A percentile compares a stretch with the other conserved stretches of the same genome.
Conservation (phyloP, 768 basidiomycete species). For the Pseudohyphozyma bogoriensis region DNA sequence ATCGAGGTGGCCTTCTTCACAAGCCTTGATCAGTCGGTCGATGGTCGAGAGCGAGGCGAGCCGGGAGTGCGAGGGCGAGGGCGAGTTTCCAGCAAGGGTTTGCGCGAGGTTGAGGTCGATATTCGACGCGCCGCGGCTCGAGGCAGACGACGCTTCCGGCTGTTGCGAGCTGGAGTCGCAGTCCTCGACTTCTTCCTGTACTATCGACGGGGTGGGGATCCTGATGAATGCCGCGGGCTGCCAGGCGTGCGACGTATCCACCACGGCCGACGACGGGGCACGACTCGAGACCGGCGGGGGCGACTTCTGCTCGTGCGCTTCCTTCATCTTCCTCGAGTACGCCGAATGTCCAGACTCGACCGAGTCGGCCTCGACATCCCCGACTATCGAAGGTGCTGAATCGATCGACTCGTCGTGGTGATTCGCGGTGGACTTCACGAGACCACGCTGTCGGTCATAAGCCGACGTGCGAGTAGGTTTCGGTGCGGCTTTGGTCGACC, state of each 20-base stretch:
- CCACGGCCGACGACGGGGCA: not conserved
- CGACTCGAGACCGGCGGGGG: not conserved
- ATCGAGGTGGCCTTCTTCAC: not conserved
- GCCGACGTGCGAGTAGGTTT: not conserved
- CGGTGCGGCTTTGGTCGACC: not conserved
- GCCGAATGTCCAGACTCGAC: not conserved
- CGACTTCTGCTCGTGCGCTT: not conserved
- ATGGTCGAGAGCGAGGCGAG: not conserved
- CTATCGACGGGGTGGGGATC: too few relatives aligned
- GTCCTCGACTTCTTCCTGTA: not conserved
- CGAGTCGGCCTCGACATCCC: not conserved
- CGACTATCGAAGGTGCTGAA: not conserved
- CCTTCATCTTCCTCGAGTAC: not conserved
- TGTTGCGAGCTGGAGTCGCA: not conserved
- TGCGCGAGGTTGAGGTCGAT: not conserved
- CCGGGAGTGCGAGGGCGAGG: too few relatives aligned
- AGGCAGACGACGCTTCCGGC: not conserved
- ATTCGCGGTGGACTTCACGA: too few relatives aligned
- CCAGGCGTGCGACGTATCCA: not conserved
- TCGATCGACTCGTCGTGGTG: not conserved
- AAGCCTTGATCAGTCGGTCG: not conserved
- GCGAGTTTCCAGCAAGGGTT: too few relatives aligned
- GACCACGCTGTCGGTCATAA: too few relatives aligned
- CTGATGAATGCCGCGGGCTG: not conserved
- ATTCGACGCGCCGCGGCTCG: not conserved